These are phyloP conservation scores for Artomyces pyxidatus DNA, from an alignment of 768 basidiomycete species.

Conservation along the genomic window DNA sequence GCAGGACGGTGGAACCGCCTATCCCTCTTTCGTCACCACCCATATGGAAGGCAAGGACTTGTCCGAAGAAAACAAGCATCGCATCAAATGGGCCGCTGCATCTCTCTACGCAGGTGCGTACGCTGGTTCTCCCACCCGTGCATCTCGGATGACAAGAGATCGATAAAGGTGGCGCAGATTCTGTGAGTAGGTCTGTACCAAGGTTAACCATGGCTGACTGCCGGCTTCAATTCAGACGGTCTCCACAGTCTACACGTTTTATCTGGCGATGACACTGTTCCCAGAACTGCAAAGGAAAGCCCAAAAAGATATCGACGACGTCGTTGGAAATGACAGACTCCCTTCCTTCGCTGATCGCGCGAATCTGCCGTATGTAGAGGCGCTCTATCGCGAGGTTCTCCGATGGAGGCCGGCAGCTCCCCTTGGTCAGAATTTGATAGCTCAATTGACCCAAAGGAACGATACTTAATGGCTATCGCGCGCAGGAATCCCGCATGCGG, in stretches of 20 bases:
- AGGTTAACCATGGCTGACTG: too few relatives aligned
- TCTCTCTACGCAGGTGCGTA: conserved; percentile 7
- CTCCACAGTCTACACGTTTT: conserved; percentile 7
- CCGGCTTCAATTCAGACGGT: conserved; percentile 9
- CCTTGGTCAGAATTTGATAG: conserved; percentile 7
- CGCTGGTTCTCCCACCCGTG: too few relatives aligned
- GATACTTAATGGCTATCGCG: not conserved
- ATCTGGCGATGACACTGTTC: conserved; percentile 14
- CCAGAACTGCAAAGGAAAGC: conserved; percentile 12
- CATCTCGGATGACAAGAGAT: too few relatives aligned
- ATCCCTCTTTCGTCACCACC: conserved; percentile 3
- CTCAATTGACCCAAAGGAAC: not conserved
- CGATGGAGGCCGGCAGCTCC: conserved; percentile 13
- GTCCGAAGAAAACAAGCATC: not conserved
- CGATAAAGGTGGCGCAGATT: conserved; percentile 8
- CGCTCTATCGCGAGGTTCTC: conserved; percentile 13
- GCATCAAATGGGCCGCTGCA: conserved; percentile 4
- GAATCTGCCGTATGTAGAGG: conserved; percentile 13
- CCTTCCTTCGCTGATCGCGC: conserved; percentile 11
- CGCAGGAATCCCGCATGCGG: conserved; percentile 3
- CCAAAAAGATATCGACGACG: conserved; percentile 15
- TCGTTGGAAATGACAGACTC: conserved; percentile 12
- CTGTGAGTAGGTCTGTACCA: too few relatives aligned
- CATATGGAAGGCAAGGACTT: too few relatives aligned
- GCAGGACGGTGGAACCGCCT: conserved; percentile 3